Evolutionary conservation across 306 rosid species (phyloP), one percentile per base, ranked within the genome.

Genomic region (Castanea mollissima): DNA sequence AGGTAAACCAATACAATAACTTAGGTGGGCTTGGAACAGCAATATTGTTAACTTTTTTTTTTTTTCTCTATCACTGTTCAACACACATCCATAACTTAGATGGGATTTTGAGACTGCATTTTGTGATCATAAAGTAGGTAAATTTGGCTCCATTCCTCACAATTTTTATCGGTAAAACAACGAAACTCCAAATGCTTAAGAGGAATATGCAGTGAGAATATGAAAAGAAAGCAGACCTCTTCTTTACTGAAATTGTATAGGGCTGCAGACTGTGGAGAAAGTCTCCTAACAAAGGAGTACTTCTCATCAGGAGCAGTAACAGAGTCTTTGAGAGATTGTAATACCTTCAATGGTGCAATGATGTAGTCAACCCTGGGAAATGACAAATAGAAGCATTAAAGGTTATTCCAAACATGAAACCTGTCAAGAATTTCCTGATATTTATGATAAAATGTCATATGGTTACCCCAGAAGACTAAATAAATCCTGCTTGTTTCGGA

Each of bases 301-400:
- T 92, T 95, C 78, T 92, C 98, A 74, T 93, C 96, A 20, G 92
- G 92, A 75, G 89, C 75, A 69, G 92, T 84, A 58, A 74, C 75
- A 1, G 99, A 90, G 74, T 95, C 97, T 89, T 95, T 92, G 64
- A 95, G 99, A 83, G 98, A 92, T 85, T 92, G 97, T 89, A 95
- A 74, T 78, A 95, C 91, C 87, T 95, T 95, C 80, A 92, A 76
- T 6, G 99, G 98, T 65, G 99, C 99, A 74, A 95, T 90, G 80
- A 95, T 91, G 78, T 95, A 95, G 87, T 95, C 99, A 78, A 95
- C 94, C 88, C 99, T 95, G 83, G 58, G 80, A 64, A 74, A 64
- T 78, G 55, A 74, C 60, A 51, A 69, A 78, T 25, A 46, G 21
- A 52, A 73, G 67, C 69, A 74, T 76, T 14, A 65, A 44, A 72